Evolutionary conservation across 1,284 basidiomycete species (phyloP), one percentile per base, ranked within the genome.

Genomic region (Ustilago tritici): DNA sequence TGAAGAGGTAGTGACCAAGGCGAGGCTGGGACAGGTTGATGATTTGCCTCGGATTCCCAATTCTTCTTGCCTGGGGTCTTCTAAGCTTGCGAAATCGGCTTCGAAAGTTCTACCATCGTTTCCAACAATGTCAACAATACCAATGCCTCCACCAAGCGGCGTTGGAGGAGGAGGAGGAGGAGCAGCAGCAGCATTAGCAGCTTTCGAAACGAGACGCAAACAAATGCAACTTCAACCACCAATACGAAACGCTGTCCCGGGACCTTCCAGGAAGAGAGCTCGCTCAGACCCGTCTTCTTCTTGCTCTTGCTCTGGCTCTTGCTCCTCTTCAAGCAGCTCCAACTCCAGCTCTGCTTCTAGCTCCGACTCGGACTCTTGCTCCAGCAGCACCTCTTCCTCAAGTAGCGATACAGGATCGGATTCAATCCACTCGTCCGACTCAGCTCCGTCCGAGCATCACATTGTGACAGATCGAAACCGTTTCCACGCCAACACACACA

Each of bases 201-300:
- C 75, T 2, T 72, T 77, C 36, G 75, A 77, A 15, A 61, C 70
- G 4, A 62, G 50, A 31, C 55, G 60, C 6, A 66, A 66, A 34
- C 61, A 62, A 14, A 59, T 68, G 50, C 61, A 49, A 17, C 31
- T 35, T 14, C 4, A 38, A 19, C 40, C 55, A 19, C 38, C 14
- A 15, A 47, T 34, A 15, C 23, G 1, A 28, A 28, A 38, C 34
- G 5, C n/a, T 10, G n/a, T n/a, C 14, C 35, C 50, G 19, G 23
- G 15, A 3, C n/a, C 23, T 15, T 61, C 32, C 12, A 41, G 17
- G 40, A 46, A 46, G 11, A 6, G 43, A 7, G n/a, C 59, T 38
- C 35, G 36, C 46, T 52, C 34, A 11, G 49, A 47, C n/a, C 56
- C 53, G 4, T 43, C 50, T n/a, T 58, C 56, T 9, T 40, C 38